Conservation (phyloP, 257 asterid species). For the Salvia rosmarinus region DNA sequence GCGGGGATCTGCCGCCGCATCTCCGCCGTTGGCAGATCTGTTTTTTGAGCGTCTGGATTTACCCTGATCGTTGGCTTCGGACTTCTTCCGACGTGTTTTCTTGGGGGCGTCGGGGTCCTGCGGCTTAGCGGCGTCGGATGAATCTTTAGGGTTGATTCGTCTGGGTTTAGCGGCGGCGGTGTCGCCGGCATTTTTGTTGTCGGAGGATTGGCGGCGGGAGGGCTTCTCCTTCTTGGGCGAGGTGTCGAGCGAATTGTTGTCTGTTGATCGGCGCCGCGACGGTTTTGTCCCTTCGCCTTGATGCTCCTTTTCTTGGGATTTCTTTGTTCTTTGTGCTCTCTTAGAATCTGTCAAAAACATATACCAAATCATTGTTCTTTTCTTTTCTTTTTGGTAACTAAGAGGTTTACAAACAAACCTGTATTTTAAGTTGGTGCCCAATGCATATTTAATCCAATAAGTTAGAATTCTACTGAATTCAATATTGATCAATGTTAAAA, state of each 20-base stretch:
- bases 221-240: constrained; percentile 13
- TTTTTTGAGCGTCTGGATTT: constrained; percentile 40
- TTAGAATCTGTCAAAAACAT: constrained; percentile 46
- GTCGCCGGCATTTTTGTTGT: constrained; percentile 31
- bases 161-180: constrained; percentile 47
- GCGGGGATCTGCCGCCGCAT: constrained; percentile 36
- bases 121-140: constrained; percentile 39
- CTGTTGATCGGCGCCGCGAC: constrained; percentile 51
- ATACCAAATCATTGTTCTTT: neutral
- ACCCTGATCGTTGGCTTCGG: constrained; percentile 38
- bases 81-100: constrained; percentile 56
- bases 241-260: constrained; percentile 14
- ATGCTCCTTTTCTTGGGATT: constrained; percentile 41
- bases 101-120: constrained; percentile 51
- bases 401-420: no score
- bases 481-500: no score
- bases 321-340: constrained; percentile 41
- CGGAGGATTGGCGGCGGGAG: constrained; percentile 26
- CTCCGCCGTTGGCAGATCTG: constrained; percentile 32
- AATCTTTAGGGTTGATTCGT: constrained; percentile 53
- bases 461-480: no score
- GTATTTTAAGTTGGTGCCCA: no score
- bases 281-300: constrained; percentile 47
- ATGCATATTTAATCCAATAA: no score
- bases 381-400: neutral